Base-by-base conservation (phyloP, 495 filamentous ascomycete species). In the Talaromyces stipitatus region DNA sequence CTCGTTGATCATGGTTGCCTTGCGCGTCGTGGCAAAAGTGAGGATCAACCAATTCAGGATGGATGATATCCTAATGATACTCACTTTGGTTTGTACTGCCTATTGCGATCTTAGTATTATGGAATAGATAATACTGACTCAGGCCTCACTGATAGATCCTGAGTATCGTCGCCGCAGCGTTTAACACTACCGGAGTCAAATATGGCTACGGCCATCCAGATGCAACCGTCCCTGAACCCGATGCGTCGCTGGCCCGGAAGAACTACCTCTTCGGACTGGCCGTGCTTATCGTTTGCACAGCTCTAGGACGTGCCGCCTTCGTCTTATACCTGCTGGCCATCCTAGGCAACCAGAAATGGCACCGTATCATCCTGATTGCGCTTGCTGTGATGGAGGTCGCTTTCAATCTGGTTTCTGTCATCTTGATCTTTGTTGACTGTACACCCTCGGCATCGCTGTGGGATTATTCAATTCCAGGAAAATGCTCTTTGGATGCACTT, bases 1-100 rank as follows among this genome's bases (percentile, higher is more conserved):
- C 28, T 61, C 72, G n/a, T 60, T 62, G 9, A 41, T 74, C 53
- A 69, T 74, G 58, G 60, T 74, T 18, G 53, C 62, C 23, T 55
- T 72, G 14, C 57, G 72, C 6, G 55, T 74, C 54, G 59, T 66
- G 55, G 72, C 68, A 11, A 72, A 72, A 56, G 46, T 72, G 24
- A 69, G 68, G 55, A 70, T 74, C 54, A 62, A 60, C 54, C 66
- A 70, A 14, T 67, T 72, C 41, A 50, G 58, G 36, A 32, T 64
- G 2, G 72, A 74, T 48, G 72, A 74, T 67, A 61, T 67, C 4
- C 20, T 73, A 33, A 74, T 74, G 72, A 60, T 74, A 24, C 7
- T 69, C 8, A 64, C 72, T 2, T 33, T 61, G 62, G 72, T 74
- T 61, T 52, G 55, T 48, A 23, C 32, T n/a, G 24, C 8, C 11